phyloP scores from a whole-genome alignment of 306 rosid species.

The Morella rubra region DNA sequence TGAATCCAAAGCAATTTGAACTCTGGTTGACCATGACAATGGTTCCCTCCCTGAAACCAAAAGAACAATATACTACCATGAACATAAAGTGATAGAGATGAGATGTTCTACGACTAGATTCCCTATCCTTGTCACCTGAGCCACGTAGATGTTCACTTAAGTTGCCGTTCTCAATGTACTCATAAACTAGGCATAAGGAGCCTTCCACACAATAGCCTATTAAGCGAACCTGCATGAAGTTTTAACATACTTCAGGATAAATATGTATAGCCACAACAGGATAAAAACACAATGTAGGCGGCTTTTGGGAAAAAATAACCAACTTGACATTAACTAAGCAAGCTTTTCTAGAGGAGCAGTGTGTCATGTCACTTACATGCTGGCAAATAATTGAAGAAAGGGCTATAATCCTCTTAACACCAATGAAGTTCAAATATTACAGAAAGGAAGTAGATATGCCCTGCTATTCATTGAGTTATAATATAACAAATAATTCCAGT shows the following conservation, averaged over 20 bases:
- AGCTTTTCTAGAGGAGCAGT: background rate
- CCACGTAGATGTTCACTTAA: constrained; percentile 63
- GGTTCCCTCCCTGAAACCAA: constrained; percentile 48
- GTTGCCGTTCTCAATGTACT: constrained; percentile 72
- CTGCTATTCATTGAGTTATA: background rate
- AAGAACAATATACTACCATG: constrained; percentile 12
- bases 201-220: constrained; percentile 76
- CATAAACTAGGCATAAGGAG: constrained; percentile 71
- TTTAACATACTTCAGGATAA: background rate
- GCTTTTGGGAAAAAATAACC: background rate
- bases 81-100: constrained; percentile 10
- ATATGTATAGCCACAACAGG: background rate
- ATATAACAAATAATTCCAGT: background rate
- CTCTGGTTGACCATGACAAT: constrained; percentile 65
- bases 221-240: constrained; percentile 52
- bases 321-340: background rate
- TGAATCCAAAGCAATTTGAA: constrained; percentile 72
- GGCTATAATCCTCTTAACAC: too few relatives aligned
- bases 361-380: background rate
- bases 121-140: constrained; percentile 38
- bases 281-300: constrained; percentile 12
- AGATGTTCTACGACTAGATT: background rate
- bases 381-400: too few relatives aligned
- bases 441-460: background rate
- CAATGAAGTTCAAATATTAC: constrained; percentile 2